A percentile compares a stretch with the other conserved stretches of the same genome.
These are phyloP conservation scores for Stephanocyclus meneghinianus DNA, from an alignment of 352 stramenopile species.

Conservation along the genomic window DNA sequence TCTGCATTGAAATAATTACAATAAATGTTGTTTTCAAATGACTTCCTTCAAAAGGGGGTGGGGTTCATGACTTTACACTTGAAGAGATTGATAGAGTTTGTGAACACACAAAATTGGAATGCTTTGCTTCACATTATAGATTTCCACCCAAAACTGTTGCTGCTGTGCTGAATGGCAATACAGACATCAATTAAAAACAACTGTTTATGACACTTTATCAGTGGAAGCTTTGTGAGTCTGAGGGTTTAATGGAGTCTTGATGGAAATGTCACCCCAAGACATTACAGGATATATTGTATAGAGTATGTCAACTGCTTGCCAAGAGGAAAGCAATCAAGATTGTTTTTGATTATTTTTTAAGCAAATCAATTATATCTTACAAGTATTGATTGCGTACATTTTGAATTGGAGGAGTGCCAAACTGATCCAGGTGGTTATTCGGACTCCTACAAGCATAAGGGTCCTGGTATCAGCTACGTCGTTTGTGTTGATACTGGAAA, in stretches of 20 bases:
- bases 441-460: constrained; percentile 45
- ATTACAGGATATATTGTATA: constrained; percentile 22
- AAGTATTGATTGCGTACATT: constrained; percentile 51
- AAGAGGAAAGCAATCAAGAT: constrained; percentile 34
- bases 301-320: constrained; percentile 19
- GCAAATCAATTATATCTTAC: constrained; percentile 7
- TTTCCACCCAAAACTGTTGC: constrained; percentile 3
- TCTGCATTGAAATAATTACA: no score
- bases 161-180: constrained; percentile 2
- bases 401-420: constrained; percentile 24
- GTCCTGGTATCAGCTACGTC: constrained; percentile 27
- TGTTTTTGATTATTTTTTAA: constrained; percentile 15
- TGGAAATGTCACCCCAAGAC: constrained; percentile 31
- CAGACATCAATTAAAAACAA: constrained; percentile 9
- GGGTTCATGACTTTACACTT: not conserved
- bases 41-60: not conserved
- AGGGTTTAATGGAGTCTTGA: constrained; percentile 32
- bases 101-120: not conserved
- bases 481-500: constrained; percentile 38
- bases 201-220: constrained; percentile 43
- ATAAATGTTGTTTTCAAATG: not conserved
- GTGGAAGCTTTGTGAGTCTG: constrained; percentile 40
- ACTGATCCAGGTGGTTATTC: constrained; percentile 49
- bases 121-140: not conserved
- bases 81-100: constrained; percentile 4